These are phyloP conservation scores for Alternaria ethzedia DNA, from an alignment of 2,329 filamentous ascomycete genomes.

Conservation along the genomic window DNA sequence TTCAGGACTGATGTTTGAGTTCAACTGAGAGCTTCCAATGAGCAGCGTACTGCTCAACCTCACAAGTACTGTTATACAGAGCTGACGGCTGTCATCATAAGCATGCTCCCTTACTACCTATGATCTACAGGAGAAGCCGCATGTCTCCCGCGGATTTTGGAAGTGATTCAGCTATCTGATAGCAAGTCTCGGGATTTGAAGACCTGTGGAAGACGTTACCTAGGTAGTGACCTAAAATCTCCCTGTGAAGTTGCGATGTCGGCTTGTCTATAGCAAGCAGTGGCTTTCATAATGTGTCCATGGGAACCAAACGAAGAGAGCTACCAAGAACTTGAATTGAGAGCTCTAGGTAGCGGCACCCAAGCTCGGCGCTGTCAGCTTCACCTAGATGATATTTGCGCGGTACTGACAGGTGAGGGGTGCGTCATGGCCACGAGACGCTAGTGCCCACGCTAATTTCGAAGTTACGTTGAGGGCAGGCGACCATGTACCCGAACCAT, in stretches of 20 bases:
- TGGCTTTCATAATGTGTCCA: background rate
- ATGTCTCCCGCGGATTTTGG: no score
- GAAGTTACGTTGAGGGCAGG: constrained; percentile 17
- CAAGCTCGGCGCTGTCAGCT: background rate
- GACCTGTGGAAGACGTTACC: background rate
- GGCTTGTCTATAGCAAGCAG: background rate
- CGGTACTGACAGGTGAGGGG: background rate
- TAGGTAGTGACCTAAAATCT: background rate
- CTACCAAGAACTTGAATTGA: background rate
- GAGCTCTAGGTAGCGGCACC: background rate
- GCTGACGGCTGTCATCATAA: background rate
- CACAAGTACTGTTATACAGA: background rate
- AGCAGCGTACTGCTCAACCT: background rate
- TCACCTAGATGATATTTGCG: background rate
- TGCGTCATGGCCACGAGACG: constrained; percentile 17
- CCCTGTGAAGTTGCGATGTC: background rate
- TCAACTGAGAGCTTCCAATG: background rate
- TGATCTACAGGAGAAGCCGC: background rate
- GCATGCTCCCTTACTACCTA: background rate
- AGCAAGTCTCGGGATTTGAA: background rate
- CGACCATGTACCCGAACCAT: constrained; percentile 17
- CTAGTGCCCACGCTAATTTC: constrained; percentile 21
- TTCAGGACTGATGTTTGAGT: background rate
- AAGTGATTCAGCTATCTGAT: background rate
- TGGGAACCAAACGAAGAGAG: background rate